These are phyloP conservation scores for Echium plantagineum DNA, from an alignment of 257 asterid genomes.

Conservation along the genomic window DNA sequence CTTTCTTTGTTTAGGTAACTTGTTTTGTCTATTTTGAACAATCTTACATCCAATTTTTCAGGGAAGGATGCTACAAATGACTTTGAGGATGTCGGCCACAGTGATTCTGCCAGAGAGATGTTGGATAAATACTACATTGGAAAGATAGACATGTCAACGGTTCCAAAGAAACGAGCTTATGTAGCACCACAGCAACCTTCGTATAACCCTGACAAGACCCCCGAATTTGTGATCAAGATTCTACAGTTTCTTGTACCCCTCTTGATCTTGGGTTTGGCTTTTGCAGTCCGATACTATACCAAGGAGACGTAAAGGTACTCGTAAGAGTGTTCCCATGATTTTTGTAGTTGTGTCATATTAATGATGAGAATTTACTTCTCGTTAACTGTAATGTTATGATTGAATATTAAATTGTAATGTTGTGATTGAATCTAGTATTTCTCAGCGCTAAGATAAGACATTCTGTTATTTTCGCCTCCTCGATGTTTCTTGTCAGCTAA, in stretches of 20 bases:
- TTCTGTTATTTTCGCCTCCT: too few relatives aligned
- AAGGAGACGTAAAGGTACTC: slow-evolving; percentile 12
- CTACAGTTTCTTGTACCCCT: slow-evolving; percentile 35
- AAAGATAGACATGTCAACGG: slow-evolving; percentile 33
- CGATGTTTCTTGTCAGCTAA: too few relatives aligned
- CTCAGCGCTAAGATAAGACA: too few relatives aligned
- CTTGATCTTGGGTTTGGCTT: slow-evolving; percentile 32
- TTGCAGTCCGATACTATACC: slow-evolving; percentile 26
- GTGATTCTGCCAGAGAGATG: slow-evolving; percentile 33
- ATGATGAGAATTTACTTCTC: too few relatives aligned
- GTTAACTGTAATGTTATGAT: too few relatives aligned
- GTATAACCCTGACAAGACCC: slow-evolving; percentile 8
- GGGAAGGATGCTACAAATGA: slow-evolving; percentile 56
- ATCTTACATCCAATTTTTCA: slow-evolving; percentile 7
- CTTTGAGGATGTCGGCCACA: slow-evolving; percentile 62
- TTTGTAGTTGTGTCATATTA: too few relatives aligned
- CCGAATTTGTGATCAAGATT: slow-evolving; percentile 22
- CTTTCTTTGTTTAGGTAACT: neutral
- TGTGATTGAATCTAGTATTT: too few relatives aligned
- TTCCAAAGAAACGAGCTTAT: slow-evolving; percentile 17
- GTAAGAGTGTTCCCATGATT: too few relatives aligned
- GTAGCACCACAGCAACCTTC: slow-evolving; percentile 9
- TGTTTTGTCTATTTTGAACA: neutral
- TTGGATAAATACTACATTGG: slow-evolving; percentile 37
- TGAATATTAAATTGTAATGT: too few relatives aligned